phyloP scores from a whole-genome alignment of 495 filamentous ascomycete genomes.

The Daldinia childiae region DNA sequence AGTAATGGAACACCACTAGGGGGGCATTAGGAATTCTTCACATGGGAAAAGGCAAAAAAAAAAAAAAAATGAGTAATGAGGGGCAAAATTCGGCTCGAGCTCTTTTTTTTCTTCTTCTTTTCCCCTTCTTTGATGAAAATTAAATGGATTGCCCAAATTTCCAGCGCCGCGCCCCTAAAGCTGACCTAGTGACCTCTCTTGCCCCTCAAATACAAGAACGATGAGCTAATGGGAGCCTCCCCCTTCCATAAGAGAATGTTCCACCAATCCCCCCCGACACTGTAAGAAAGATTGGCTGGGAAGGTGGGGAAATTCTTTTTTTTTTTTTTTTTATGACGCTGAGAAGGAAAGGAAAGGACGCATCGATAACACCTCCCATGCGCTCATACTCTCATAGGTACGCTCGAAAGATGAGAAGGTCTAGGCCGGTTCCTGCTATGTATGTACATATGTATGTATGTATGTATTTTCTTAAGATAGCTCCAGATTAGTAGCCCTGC shows the following conservation, averaged over 20 bases:
- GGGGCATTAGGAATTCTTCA: constrained; percentile 10
- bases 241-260: constrained; percentile 20
- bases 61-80: constrained; percentile 30
- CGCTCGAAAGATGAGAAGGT: neutral
- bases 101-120: neutral
- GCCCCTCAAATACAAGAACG: constrained; percentile 3
- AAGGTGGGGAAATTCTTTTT: constrained; percentile 1
- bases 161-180: constrained; percentile 12
- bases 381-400: too few species aligned
- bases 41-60: constrained; percentile 17
- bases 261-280: constrained; percentile 33
- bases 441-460: too few species aligned
- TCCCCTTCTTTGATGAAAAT: neutral
- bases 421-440: neutral
- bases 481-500: neutral
- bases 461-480: neutral
- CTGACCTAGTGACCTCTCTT: constrained; percentile 10
- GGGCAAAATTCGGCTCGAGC: constrained; percentile 2
- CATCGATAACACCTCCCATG: neutral
- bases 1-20: constrained; percentile 24
- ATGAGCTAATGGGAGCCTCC: constrained; percentile 30
- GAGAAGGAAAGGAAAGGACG: too few species aligned
- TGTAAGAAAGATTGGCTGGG: constrained; percentile 17
- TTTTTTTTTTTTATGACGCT: neutral
- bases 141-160: constrained; percentile 38